A percentile compares a stretch with the other conserved stretches of the same genome.
Conservation (phyloP, 371 early-diverging fungal species). For the Mortierella polycephala region DNA sequence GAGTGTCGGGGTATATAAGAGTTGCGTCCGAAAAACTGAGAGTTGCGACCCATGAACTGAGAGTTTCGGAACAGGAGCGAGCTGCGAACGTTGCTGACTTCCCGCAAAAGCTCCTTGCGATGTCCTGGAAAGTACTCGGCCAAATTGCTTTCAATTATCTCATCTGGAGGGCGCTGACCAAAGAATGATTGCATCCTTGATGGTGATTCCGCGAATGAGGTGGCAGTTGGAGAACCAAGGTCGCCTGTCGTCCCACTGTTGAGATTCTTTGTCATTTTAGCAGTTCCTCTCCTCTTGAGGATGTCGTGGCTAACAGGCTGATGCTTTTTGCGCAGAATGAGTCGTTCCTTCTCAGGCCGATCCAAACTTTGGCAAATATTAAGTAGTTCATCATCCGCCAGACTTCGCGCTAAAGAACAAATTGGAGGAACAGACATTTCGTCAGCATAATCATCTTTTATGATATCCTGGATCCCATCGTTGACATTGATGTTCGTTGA, state of each 20-base stretch:
- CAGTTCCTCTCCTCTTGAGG: slow-evolving; percentile 65
- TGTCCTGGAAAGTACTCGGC: slow-evolving; percentile 87
- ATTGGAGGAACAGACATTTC: not conserved
- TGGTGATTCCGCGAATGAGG: slow-evolving; percentile 30
- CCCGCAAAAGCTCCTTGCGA: slow-evolving; percentile 48
- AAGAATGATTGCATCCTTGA: slow-evolving; percentile 70
- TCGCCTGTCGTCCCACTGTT: slow-evolving; percentile 19
- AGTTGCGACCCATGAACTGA: slow-evolving; percentile 34
- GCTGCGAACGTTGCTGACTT: slow-evolving; percentile 48
- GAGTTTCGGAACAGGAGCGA: slow-evolving; percentile 42
- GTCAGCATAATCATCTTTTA: not conserved
- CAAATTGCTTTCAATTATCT: slow-evolving; percentile 87
- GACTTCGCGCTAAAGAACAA: slow-evolving; percentile 61
- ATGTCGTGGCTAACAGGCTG: slow-evolving; percentile 70
- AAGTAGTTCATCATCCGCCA: slow-evolving; percentile 77
- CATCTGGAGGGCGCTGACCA: slow-evolving; percentile 94
- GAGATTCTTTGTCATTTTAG: slow-evolving; percentile 32
- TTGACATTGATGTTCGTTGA: not conserved
- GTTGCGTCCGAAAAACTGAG: slow-evolving; percentile 24
- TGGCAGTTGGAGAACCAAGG: slow-evolving; percentile 30
- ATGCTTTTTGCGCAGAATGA: slow-evolving; percentile 81
- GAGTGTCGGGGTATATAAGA: slow-evolving; percentile 49
- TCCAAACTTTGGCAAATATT: slow-evolving; percentile 76
- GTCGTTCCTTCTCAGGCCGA: slow-evolving; percentile 77
- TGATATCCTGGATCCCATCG: not conserved